Evolutionary conservation across 495 filamentous ascomycete genomes (phyloP).

Genomic region (Xylaria longipes): DNA sequence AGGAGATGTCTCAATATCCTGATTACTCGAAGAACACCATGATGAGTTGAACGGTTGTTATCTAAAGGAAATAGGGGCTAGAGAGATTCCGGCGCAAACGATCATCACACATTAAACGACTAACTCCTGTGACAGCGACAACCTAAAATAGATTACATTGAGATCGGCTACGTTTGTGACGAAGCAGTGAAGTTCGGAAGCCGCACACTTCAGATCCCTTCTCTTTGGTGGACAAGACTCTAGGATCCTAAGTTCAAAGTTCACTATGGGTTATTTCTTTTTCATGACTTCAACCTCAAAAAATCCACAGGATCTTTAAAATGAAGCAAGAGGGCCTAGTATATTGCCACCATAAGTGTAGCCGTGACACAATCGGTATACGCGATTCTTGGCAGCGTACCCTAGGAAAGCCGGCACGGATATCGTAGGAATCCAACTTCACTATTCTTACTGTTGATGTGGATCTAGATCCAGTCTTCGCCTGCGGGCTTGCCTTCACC

Average conservation of each 20-base stretch:
- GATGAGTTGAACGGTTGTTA: not conserved
- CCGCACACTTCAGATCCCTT: not conserved
- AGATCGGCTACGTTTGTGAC: not conserved
- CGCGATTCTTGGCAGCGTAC: not conserved
- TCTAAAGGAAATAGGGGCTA: not conserved
- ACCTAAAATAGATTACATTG: not conserved
- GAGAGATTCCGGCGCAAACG: not conserved
- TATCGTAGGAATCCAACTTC: too few species aligned
- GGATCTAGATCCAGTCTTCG: too few species aligned
- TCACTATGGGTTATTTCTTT: not conserved
- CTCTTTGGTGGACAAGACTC: not conserved
- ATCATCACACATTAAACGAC: not conserved
- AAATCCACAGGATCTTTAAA: not conserved
- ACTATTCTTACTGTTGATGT: too few species aligned
- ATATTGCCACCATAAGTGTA: not conserved
- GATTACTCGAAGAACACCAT: not conserved
- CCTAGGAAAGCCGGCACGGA: not conserved
- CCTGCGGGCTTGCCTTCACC: too few species aligned
- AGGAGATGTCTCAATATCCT: not conserved
- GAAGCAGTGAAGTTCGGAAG: not conserved
- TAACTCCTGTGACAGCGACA: not conserved
- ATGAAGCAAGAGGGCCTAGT: not conserved
- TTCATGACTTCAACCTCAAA: not conserved
- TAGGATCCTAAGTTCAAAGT: not conserved
- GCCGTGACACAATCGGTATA: not conserved